Conservation (phyloP, 495 filamentous ascomycete species). For the Ramalina intermedia region DNA sequence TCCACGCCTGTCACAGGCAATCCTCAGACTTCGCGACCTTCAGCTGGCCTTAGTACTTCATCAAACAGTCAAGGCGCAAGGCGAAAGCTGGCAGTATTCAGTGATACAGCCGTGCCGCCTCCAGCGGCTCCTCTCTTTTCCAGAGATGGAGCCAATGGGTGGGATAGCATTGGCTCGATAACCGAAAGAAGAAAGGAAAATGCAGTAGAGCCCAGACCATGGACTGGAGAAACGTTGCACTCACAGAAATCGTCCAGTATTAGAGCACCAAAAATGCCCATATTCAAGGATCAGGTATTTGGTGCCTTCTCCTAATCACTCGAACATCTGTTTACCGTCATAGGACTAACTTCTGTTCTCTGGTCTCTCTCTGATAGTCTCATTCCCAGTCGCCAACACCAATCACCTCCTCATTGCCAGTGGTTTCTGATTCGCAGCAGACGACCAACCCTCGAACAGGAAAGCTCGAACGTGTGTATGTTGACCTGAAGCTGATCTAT, state of each 20-base stretch:
- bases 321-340: constrained; percentile 72
- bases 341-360: constrained; percentile 83
- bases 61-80: constrained; percentile 46
- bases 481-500: constrained; percentile 73
- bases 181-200: constrained; percentile 92
- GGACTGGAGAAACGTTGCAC: constrained; percentile 84
- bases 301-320: constrained; percentile 23
- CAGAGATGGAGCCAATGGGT: constrained; percentile 45
- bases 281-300: constrained; percentile 95
- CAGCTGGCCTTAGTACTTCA: constrained; percentile 27
- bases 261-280: constrained; percentile 64
- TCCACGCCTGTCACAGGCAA: constrained; percentile 31
- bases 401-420: constrained; percentile 24
- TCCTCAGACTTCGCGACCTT: constrained; percentile 48
- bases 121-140: constrained; percentile 26
- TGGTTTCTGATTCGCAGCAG: constrained; percentile 45
- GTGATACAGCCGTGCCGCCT: constrained; percentile 47
- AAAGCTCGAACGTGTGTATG: constrained; percentile 69
- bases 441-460: constrained; percentile 59
- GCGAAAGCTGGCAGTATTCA: constrained; percentile 86
- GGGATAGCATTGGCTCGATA: constrained; percentile 81
- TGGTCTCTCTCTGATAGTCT: constrained; percentile 48
- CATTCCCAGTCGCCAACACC: constrained; percentile 28
- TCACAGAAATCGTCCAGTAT: constrained; percentile 56
- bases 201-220: constrained; percentile 68